Percentiles rank a stretch among this genome's conserved stretches.
These are phyloP conservation scores for Acer negundo DNA, from an alignment of 345 rosid genomes.

Conservation along the genomic window DNA sequence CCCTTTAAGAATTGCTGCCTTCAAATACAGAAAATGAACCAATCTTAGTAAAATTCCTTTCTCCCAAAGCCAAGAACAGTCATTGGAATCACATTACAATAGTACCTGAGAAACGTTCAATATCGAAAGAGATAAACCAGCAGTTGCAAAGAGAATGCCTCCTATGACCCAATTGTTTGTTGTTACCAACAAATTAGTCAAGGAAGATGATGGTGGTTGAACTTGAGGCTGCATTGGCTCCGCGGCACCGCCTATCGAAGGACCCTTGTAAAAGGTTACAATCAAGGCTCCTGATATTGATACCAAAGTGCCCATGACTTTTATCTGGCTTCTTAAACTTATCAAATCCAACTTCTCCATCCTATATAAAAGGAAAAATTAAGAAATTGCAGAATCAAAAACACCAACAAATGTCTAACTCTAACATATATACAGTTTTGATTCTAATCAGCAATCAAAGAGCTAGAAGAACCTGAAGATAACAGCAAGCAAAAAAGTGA, in stretches of 20 bases:
- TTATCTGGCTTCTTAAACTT: conserved; percentile 45
- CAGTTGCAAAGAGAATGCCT: conserved; percentile 42
- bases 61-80: not conserved
- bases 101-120: conserved; percentile 43
- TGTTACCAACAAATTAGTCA: not conserved
- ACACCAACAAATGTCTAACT: not conserved
- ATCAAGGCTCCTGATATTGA: conserved; percentile 50
- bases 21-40: not conserved
- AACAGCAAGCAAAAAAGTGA: conserved; percentile 62
- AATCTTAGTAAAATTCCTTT: conserved; percentile 6
- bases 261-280: conserved; percentile 51
- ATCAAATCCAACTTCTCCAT: conserved; percentile 53
- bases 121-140: conserved; percentile 37
- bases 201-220: conserved; percentile 14
- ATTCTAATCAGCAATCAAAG: not conserved
- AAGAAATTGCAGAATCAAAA: not conserved
- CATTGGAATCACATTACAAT: not conserved
- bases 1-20: conserved; percentile 53
- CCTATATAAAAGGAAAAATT: conserved; percentile 26
- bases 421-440: not conserved
- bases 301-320: conserved; percentile 43
- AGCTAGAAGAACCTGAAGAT: conserved; percentile 46
- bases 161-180: conserved; percentile 47
- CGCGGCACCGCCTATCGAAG: conserved; percentile 20
- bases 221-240: not conserved